These are phyloP conservation scores for Arbutus unedo DNA, from an alignment of 148 eudicot genomes.

Conservation along the genomic window DNA sequence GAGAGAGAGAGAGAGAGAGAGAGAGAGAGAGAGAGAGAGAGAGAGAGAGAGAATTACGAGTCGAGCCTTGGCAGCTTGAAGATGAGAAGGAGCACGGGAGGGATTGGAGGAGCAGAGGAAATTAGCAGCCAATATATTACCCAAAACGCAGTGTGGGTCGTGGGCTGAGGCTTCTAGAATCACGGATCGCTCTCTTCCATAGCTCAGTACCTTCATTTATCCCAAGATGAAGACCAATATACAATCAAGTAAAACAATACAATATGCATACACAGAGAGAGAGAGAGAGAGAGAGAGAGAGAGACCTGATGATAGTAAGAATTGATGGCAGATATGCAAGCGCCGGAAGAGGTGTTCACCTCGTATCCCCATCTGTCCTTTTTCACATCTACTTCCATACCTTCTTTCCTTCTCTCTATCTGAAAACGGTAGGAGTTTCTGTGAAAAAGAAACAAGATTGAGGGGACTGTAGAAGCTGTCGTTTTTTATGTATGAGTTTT, in stretches of 20 bases:
- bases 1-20: neutral
- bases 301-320: slow-evolving; percentile 70
- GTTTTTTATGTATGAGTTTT: neutral
- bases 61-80: slow-evolving; percentile 56
- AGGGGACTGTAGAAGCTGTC: neutral
- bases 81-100: slow-evolving; percentile 39
- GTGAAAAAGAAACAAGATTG: neutral
- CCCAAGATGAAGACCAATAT: neutral
- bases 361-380: slow-evolving; percentile 73
- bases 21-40: neutral
- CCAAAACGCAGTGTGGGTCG: slow-evolving; percentile 73
- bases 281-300: neutral
- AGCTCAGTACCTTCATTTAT: slow-evolving; percentile 57
- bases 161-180: slow-evolving; percentile 64
- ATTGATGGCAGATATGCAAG: slow-evolving; percentile 73
- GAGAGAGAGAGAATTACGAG: slow-evolving; percentile 36
- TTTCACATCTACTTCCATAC: slow-evolving; percentile 32
- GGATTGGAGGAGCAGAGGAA: slow-evolving; percentile 31
- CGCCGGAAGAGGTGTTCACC: slow-evolving; percentile 61
- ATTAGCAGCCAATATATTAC: slow-evolving; percentile 69
- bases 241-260: neutral
- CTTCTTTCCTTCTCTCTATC: neutral
- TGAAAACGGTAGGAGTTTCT: neutral
- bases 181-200: slow-evolving; percentile 63
- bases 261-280: neutral